phyloP scores from a whole-genome alignment of 139 green algal species.

The Micractinium conductrix region DNA sequence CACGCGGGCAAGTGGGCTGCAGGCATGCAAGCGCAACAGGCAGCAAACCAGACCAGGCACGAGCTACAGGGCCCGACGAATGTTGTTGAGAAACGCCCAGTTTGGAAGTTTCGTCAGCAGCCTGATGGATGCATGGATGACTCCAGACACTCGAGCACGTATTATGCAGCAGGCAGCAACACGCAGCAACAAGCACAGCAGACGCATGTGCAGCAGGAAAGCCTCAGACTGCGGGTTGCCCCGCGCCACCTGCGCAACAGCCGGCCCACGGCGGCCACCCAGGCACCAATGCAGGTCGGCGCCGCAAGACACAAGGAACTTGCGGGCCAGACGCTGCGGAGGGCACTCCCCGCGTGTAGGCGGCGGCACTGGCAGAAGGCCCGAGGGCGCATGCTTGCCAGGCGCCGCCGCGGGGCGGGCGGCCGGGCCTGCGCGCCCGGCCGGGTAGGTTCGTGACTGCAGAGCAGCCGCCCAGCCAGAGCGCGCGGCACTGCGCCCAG shows the following conservation, averaged over 20 bases:
- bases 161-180: neutral
- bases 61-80: too few relatives aligned
- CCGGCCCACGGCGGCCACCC: conserved; percentile 1
- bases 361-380: conserved; percentile 1
- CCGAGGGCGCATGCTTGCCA: conserved; percentile 6
- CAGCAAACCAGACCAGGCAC: too few relatives aligned
- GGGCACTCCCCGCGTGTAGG: neutral
- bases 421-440: neutral
- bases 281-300: neutral
- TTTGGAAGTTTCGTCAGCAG: too few relatives aligned
- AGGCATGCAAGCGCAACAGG: too few relatives aligned
- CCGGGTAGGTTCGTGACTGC: conserved; percentile 23
- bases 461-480: neutral
- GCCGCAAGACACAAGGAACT: neutral
- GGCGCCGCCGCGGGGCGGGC: conserved; percentile 8
- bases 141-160: too few relatives aligned
- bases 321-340: neutral
- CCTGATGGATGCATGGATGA: too few relatives aligned
- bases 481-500: neutral
- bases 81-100: too few relatives aligned
- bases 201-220: neutral
- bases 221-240: conserved; percentile 24
- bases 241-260: conserved; percentile 10
- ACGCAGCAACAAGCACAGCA: neutral
- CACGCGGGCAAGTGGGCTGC: too few relatives aligned